Evolutionary conservation across 2,329 filamentous ascomycete genomes (phyloP).

Genomic region (Didymella lethalis): DNA sequence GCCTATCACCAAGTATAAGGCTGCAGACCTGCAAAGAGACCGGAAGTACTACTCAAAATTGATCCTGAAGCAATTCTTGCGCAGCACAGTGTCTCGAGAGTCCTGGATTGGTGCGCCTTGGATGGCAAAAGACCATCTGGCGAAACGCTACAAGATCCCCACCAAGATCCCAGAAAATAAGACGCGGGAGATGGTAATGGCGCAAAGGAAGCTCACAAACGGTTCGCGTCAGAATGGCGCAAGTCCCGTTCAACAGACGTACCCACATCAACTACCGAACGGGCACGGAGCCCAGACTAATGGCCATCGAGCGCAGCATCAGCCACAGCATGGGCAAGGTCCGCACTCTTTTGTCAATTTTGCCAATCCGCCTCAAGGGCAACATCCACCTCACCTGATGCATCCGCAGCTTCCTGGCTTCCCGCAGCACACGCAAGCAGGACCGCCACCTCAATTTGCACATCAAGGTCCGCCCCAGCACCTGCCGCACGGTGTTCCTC

Average conservation of each 20-base stretch:
- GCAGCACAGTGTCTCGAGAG: conserved; percentile 90
- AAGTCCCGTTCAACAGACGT: conserved; percentile 34
- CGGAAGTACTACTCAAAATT: conserved; percentile 94
- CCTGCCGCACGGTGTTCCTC: conserved; percentile 14
- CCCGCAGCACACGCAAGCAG: conserved; percentile 12
- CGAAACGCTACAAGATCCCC: conserved; percentile 84
- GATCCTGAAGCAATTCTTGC: conserved; percentile 91
- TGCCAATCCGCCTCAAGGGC: conserved; percentile 60
- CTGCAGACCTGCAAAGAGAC: conserved; percentile 78
- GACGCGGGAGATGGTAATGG: conserved; percentile 46
- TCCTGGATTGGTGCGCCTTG: conserved; percentile 96
- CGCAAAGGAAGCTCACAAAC: conserved; percentile 73
- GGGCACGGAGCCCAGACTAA: conserved; percentile 33
- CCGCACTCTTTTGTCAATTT: conserved; percentile 60
- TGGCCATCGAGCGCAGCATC: conserved; percentile 27
- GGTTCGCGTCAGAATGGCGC: conserved; percentile 53
- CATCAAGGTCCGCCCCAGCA: conserved; percentile 17
- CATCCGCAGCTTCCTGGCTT: conserved; percentile 13
- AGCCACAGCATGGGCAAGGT: conserved; percentile 28
- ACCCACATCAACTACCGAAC: conserved; percentile 29
- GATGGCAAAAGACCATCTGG: conserved; percentile 88
- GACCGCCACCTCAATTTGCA: conserved; percentile 11
- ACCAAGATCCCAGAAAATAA: conserved; percentile 73
- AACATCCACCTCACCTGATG: conserved; percentile 23
- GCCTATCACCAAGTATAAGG: conserved; percentile 58